phyloP scores from a whole-genome alignment of 2,329 filamentous ascomycete genomes.

The Akanthomyces dipterigenus region DNA sequence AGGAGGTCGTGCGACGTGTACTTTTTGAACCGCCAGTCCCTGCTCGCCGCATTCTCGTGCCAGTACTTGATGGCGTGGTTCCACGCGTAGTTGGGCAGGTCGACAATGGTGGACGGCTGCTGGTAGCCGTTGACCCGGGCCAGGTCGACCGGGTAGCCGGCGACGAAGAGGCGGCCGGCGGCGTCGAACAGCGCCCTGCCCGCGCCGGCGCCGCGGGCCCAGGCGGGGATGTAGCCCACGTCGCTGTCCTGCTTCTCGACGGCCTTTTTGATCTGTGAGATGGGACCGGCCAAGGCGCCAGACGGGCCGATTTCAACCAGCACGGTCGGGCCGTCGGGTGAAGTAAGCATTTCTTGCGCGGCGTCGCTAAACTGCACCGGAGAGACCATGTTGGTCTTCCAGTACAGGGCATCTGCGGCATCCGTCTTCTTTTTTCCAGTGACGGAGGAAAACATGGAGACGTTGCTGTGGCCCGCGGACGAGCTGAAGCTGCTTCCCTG shows the following conservation, averaged over 20 bases:
- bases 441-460: slow-evolving; percentile 3
- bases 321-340: neutral
- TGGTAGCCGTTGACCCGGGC: slow-evolving; percentile 1
- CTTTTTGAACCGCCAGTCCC: slow-evolving; percentile 18
- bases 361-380: slow-evolving; percentile 13
- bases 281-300: neutral
- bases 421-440: neutral
- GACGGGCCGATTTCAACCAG: neutral
- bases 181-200: neutral
- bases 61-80: slow-evolving; percentile 16
- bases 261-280: slow-evolving; percentile 11
- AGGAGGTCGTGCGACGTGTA: slow-evolving; percentile 24
- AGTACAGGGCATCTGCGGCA: slow-evolving; percentile 9
- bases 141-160: slow-evolving; percentile 10
- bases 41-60: slow-evolving; percentile 18
- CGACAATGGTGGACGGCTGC: slow-evolving; percentile 9
- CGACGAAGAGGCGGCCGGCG: neutral
- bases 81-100: slow-evolving; percentile 23
- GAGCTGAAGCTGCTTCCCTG: neutral
- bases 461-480: neutral
- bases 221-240: neutral
- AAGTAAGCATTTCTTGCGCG: slow-evolving; percentile 5
- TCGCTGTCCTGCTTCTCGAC: neutral
- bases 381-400: slow-evolving; percentile 15
- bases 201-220: neutral